Evolutionary conservation across 768 basidiomycete genomes (phyloP).

Genomic region (Boletus reticuloceps): DNA sequence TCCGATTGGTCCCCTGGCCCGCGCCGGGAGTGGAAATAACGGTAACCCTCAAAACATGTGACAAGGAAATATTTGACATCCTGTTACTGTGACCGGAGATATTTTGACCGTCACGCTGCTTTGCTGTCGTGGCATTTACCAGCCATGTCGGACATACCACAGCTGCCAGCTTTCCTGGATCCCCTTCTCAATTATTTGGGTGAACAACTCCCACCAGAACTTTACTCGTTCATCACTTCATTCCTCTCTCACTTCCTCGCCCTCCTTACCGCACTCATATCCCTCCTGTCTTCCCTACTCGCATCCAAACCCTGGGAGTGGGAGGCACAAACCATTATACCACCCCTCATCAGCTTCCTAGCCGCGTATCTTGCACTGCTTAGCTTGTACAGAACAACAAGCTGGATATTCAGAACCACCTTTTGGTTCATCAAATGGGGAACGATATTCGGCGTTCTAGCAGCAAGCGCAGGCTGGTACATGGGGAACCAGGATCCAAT

Average conservation of each 20-base stretch:
- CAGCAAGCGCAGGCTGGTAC: constrained; percentile 56
- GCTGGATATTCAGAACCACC: constrained; percentile 64
- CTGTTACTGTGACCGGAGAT: constrained; percentile 14
- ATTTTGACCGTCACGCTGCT: constrained; percentile 15
- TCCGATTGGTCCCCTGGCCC: constrained; percentile 28
- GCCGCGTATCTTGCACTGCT: constrained; percentile 74
- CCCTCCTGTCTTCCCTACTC: constrained; percentile 46
- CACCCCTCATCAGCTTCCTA: constrained; percentile 71
- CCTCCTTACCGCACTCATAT: constrained; percentile 46
- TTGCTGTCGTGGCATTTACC: constrained; percentile 19
- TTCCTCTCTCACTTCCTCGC: constrained; percentile 53
- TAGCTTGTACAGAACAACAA: constrained; percentile 75
- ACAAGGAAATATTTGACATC: constrained; percentile 8
- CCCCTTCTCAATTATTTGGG: constrained; percentile 54
- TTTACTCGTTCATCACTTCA: constrained; percentile 50
- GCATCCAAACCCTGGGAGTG: constrained; percentile 56
- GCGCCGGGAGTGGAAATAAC: constrained; percentile 8
- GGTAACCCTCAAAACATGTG: constrained; percentile 9
- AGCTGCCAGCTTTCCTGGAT: constrained; percentile 49
- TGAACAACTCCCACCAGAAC: constrained; percentile 51
- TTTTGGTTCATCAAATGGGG: constrained; percentile 82
- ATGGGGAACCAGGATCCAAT: constrained; percentile 40
- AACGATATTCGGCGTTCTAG: constrained; percentile 49
- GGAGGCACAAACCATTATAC: constrained; percentile 65
- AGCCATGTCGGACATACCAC: constrained; percentile 29